phyloP scores from a whole-genome alignment of 768 basidiomycete genomes.

The Boletus reticulatus region DNA sequence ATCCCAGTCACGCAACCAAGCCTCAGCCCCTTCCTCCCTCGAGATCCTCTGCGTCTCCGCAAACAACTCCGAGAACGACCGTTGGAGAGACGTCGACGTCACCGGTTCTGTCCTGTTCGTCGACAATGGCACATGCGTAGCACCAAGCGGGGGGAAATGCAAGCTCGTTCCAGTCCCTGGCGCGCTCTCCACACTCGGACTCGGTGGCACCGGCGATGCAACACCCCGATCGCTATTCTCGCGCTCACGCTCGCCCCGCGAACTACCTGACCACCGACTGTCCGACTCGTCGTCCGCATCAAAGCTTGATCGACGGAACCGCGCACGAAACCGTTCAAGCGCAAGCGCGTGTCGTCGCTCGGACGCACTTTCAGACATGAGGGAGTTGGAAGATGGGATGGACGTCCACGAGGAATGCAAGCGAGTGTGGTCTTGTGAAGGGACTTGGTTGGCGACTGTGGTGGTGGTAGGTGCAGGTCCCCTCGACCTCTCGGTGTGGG shows the following conservation, averaged over 20 bases:
- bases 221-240: constrained; percentile 9
- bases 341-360: constrained; percentile 41
- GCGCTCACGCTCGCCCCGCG: constrained; percentile 15
- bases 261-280: constrained; percentile 20
- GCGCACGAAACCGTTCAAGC: constrained; percentile 33
- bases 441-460: constrained; percentile 1
- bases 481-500: constrained; percentile 16
- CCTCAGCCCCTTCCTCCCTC: constrained; percentile 10
- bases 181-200: constrained; percentile 14
- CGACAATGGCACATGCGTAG: neutral
- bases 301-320: constrained; percentile 16
- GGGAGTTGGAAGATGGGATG: constrained; percentile 37
- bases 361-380: constrained; percentile 43
- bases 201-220: constrained; percentile 12
- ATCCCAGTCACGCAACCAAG: constrained; percentile 22
- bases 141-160: constrained; percentile 7
- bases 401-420: constrained; percentile 29
- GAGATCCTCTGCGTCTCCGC: constrained; percentile 11
- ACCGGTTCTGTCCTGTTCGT: constrained; percentile 6
- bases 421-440: constrained; percentile 17
- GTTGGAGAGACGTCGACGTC: constrained; percentile 13
- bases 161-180: constrained; percentile 5
- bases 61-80: constrained; percentile 24
- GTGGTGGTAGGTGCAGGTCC: constrained; percentile 10
- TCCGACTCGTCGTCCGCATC: constrained; percentile 27